Base-by-base conservation (phyloP, 805 yeast species). In the Limtongia smithiae region DNA sequence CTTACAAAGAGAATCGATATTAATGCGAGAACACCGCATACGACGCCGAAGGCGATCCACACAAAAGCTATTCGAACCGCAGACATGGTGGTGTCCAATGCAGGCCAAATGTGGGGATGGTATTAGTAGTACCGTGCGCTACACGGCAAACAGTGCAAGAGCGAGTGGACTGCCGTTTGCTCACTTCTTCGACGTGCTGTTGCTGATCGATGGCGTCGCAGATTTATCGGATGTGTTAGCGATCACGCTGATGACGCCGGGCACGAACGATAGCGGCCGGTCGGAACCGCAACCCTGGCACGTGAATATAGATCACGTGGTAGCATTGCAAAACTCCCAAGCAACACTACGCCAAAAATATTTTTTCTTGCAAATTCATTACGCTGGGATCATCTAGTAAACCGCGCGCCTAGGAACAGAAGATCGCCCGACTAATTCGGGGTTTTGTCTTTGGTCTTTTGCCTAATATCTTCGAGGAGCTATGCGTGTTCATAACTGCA, bases 401-500 rank as follows among this genome's bases (percentile, higher is more conserved):
- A 31, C n/a, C n/a, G n/a, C n/a, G n/a, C n/a, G n/a, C n/a, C n/a
- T n/a, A 12, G 37, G 31, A 30, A 18, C 4, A 20, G 11, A 28
- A 6, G 8, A 18, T 20, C 36, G 14, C 27, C 14, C 14, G n/a
- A 17, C 17, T 40, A 21, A 18, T 14, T 40, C 8, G 37, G 14
- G 37, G 24, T 8, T 33, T 33, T n/a, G 8, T n/a, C 36, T 17
- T n/a, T 33, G n/a, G n/a, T n/a, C n/a, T n/a, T n/a, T n/a, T n/a
- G n/a, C n/a, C n/a, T n/a, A n/a, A n/a, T n/a, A n/a, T n/a, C n/a
- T n/a, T n/a, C n/a, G n/a, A n/a, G 64, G 30, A 31, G 28, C 6
- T 9, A 86, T 87, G 96, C 84, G 96, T 80, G 79, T 87, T 45
- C 79, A 83, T 67, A 81, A 85, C 57, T 93, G 98, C 65, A 97